Conservation (phyloP, 2,329 filamentous ascomycete species). For the Microdochium nivale region DNA sequence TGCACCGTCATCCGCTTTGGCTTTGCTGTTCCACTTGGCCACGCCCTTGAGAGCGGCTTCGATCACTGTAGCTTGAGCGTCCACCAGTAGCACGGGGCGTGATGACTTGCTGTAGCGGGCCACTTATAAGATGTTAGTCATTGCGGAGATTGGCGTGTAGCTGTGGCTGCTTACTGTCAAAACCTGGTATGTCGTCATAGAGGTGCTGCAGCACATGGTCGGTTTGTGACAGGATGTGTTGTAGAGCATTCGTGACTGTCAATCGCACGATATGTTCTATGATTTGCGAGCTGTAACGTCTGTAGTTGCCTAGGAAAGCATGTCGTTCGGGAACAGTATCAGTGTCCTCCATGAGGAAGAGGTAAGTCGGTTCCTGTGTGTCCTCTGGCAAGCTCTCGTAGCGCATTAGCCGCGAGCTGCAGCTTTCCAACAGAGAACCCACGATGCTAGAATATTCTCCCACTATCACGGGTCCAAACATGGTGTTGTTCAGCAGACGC, state of each 20-base stretch:
- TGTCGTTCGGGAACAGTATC: constrained; percentile 91
- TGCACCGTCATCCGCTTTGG: background rate
- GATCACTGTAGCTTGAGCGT: constrained; percentile 83
- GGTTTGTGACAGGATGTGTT: constrained; percentile 75
- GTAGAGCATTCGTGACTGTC: constrained; percentile 75
- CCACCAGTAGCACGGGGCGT: constrained; percentile 66
- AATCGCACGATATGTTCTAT: constrained; percentile 81
- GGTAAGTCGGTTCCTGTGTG: constrained; percentile 66
- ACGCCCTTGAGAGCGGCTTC: constrained; percentile 86
- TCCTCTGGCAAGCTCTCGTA: constrained; percentile 85
- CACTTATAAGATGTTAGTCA: constrained; percentile 25
- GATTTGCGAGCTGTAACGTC: constrained; percentile 78
- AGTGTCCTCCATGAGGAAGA: constrained; percentile 86
- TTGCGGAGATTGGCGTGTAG: background rate
- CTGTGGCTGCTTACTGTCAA: constrained; percentile 45
- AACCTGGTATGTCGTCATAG: constrained; percentile 60
- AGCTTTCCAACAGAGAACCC: constrained; percentile 70
- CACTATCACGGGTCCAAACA: constrained; percentile 56
- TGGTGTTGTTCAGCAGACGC: constrained; percentile 63
- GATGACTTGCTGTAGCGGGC: constrained; percentile 60
- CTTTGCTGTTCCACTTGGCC: constrained; percentile 57
- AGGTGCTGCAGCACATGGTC: constrained; percentile 66
- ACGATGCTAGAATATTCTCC: constrained; percentile 50
- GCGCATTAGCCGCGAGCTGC: constrained; percentile 72
- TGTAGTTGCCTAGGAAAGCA: constrained; percentile 91